Conservation (phyloP, 73 alveolate genomes). For the Durusdinium trenchii region DNA sequence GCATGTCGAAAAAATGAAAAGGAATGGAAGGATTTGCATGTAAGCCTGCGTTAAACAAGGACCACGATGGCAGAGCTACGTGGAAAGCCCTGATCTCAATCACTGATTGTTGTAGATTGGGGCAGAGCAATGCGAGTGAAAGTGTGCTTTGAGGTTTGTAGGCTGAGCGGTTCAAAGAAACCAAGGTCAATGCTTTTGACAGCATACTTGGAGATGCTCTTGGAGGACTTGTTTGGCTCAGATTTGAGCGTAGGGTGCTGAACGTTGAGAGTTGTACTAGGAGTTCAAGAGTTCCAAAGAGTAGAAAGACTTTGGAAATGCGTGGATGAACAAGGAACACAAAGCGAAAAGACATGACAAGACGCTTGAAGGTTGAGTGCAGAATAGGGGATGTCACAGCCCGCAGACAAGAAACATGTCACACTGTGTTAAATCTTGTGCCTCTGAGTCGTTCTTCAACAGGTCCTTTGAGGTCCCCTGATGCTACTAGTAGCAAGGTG, state of each 20-base stretch:
- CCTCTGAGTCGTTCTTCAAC: too few species aligned
- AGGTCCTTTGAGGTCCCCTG: too few species aligned
- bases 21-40: conserved; percentile 33
- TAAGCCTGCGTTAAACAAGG: background rate
- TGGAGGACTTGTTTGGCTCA: conserved; percentile 7
- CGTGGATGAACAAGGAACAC: too few species aligned
- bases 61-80: conserved; percentile 80
- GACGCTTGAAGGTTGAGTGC: too few species aligned
- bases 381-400: too few species aligned
- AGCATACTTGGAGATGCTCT: conserved; percentile 47
- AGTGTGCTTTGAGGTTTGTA: background rate
- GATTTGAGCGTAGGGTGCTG: background rate
- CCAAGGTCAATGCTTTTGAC: conserved; percentile 86
- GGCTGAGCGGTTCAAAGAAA: background rate
- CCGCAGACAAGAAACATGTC: too few species aligned
- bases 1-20: conserved; percentile 44
- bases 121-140: background rate
- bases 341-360: too few species aligned
- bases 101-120: background rate
- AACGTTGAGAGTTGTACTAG: background rate
- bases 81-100: conserved; percentile 28
- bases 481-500: too few species aligned
- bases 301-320: too few species aligned
- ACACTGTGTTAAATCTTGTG: too few species aligned
- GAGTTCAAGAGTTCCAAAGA: too few species aligned